Conservation (phyloP, 169 alveolate species). For the Plasmodium ovale region DNA sequence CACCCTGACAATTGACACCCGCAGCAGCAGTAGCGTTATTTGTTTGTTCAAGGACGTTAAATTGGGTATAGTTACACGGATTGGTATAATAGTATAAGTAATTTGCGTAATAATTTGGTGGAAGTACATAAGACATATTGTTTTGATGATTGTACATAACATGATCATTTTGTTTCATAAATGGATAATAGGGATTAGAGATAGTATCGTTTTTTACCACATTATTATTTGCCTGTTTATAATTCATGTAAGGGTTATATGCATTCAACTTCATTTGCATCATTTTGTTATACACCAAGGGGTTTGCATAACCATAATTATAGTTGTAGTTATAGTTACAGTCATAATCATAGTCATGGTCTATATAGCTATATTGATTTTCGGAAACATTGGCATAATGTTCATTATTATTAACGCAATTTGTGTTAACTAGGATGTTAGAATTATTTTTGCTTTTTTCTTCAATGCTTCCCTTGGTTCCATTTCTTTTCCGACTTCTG, state of each 20-base stretch:
- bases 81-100: slow-evolving; percentile 48
- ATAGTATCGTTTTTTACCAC: slow-evolving; percentile 19
- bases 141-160: slow-evolving; percentile 49
- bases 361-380: slow-evolving; percentile 21
- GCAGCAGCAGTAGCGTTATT: background rate
- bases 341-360: slow-evolving; percentile 26
- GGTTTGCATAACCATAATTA: slow-evolving; percentile 22
- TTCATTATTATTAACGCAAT: slow-evolving; percentile 16
- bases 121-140: slow-evolving; percentile 30
- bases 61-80: slow-evolving; percentile 28
- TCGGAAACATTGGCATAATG: background rate
- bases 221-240: slow-evolving; percentile 45
- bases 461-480: background rate
- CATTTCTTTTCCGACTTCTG: background rate
- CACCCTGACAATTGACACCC: background rate
- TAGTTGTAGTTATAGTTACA: slow-evolving; percentile 8
- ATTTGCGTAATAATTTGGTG: slow-evolving; percentile 64
- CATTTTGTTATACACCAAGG: slow-evolving; percentile 31
- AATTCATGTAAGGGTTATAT: slow-evolving; percentile 45
- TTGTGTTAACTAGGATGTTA: background rate
- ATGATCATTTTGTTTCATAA: slow-evolving; percentile 48
- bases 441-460: background rate
- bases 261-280: slow-evolving; percentile 47
- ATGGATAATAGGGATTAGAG: slow-evolving; percentile 24
- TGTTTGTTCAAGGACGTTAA: slow-evolving; percentile 10